A percentile compares a stretch with the other conserved stretches of the same genome.
Conservation (phyloP, 2,329 filamentous ascomycete species). For the Teratosphaeria nubilosa region DNA sequence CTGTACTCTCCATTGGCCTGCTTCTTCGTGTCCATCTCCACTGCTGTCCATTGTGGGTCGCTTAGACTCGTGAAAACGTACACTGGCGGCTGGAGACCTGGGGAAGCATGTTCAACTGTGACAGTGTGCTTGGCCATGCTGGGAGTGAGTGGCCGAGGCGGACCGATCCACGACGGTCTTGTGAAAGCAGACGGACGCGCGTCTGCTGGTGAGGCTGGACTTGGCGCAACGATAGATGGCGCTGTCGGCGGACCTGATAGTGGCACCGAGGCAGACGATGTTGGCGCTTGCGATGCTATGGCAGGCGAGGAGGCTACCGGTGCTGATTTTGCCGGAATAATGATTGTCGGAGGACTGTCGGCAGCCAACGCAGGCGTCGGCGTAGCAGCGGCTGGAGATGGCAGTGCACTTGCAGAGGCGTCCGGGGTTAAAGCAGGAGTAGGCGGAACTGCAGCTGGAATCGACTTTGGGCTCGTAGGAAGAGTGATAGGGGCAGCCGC, state of each 20-base stretch:
- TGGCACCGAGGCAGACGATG: background rate
- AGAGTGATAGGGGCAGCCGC: background rate
- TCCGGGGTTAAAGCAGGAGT: background rate
- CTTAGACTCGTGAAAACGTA: constrained; percentile 62
- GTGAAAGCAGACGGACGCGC: background rate
- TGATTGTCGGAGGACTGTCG: background rate
- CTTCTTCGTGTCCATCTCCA: constrained; percentile 51
- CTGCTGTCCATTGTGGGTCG: constrained; percentile 53
- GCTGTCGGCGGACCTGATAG: background rate
- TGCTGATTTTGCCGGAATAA: background rate
- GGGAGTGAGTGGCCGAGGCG: constrained; percentile 10
- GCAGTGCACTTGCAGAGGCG: background rate
- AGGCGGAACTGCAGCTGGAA: background rate
- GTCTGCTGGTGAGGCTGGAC: background rate
- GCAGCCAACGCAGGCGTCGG: background rate
- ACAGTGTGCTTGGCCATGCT: constrained; percentile 30
- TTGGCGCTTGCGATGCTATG: background rate
- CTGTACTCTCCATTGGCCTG: constrained; percentile 41
- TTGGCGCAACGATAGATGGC: background rate
- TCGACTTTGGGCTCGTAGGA: background rate
- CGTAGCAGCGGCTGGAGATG: background rate
- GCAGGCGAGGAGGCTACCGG: background rate
- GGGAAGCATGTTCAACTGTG: constrained; percentile 51
- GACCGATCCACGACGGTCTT: constrained; percentile 22
- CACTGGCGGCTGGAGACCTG: constrained; percentile 54